Percentiles rank a stretch among this genome's conserved stretches.
These are phyloP conservation scores for Apophysomyces sp. DNA, from an alignment of 371 early-diverging fungal genomes.

Conservation along the genomic window DNA sequence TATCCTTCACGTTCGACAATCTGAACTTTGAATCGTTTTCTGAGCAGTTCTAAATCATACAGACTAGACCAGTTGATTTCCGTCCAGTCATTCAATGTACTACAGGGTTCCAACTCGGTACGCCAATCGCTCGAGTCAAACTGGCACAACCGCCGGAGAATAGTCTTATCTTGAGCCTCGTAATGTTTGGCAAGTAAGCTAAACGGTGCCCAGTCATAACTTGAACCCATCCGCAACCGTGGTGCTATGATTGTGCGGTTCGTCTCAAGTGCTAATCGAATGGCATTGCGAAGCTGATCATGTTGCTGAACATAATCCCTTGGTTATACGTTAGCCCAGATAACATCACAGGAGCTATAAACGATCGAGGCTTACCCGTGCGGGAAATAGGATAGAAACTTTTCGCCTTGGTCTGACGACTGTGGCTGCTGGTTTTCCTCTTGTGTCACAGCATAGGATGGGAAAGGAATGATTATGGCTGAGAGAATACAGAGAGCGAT, in stretches of 20 bases:
- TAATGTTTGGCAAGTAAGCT: slow-evolving; percentile 12
- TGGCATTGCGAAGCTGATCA: slow-evolving; percentile 28
- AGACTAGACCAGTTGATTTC: slow-evolving; percentile 19
- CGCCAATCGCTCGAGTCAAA: slow-evolving; percentile 13
- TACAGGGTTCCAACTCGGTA: slow-evolving; percentile 20
- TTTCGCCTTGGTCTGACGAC: background rate
- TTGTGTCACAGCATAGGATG: background rate
- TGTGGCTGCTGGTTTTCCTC: background rate
- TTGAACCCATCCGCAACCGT: slow-evolving; percentile 16
- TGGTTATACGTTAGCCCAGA: background rate
- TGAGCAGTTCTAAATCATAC: slow-evolving; percentile 2
- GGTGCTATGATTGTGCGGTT: slow-evolving; percentile 31
- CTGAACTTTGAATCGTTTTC: slow-evolving; percentile 5
- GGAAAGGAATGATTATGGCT: background rate
- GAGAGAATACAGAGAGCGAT: background rate
- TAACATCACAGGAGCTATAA: no score
- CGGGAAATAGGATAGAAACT: slow-evolving; percentile 16
- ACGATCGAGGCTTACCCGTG: slow-evolving; percentile 11
- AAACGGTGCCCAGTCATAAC: slow-evolving; percentile 15
- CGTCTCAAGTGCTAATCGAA: slow-evolving; percentile 29
- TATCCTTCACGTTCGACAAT: slow-evolving; percentile 8
- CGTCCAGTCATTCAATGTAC: slow-evolving; percentile 1
- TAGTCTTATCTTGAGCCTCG: slow-evolving; percentile 15
- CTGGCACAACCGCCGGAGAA: background rate
- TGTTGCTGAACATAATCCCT: slow-evolving; percentile 21